Evolutionary conservation across 2,329 filamentous ascomycete genomes (phyloP).

Genomic region (Raffaelea arxii): DNA sequence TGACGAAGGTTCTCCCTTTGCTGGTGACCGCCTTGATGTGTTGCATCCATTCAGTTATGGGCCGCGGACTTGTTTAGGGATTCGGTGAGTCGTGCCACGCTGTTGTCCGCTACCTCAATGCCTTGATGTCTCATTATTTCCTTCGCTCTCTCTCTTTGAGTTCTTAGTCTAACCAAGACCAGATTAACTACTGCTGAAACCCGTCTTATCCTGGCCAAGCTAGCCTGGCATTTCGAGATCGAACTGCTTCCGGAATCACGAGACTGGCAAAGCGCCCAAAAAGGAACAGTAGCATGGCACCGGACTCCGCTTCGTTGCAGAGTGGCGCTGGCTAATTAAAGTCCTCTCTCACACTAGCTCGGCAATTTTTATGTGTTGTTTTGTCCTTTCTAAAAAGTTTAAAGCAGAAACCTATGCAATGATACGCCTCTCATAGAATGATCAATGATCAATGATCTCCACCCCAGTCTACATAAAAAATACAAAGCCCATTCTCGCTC

Average conservation of each 20-base stretch:
- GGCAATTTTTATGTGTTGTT: no score
- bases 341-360: no score
- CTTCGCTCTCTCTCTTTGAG: neutral
- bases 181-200: constrained; percentile 17
- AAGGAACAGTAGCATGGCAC: constrained; percentile 1
- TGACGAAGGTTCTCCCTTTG: constrained; percentile 11
- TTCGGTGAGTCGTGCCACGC: constrained; percentile 3
- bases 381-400: no score
- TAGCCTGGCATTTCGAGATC: constrained; percentile 17
- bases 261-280: neutral
- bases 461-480: constrained; percentile 1
- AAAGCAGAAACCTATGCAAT: no score
- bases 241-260: constrained; percentile 7
- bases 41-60: constrained; percentile 36
- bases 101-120: no score
- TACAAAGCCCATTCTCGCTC: neutral
- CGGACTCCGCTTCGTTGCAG: neutral
- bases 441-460: no score
- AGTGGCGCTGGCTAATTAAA: neutral
- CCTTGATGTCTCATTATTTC: no score
- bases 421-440: no score
- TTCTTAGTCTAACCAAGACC: neutral
- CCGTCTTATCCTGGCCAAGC: constrained; percentile 11
- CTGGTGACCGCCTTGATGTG: constrained; percentile 23
- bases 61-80: constrained; percentile 38